These are phyloP conservation scores for Xylona heveae DNA, from an alignment of 495 filamentous ascomycete species.

Conservation along the genomic window DNA sequence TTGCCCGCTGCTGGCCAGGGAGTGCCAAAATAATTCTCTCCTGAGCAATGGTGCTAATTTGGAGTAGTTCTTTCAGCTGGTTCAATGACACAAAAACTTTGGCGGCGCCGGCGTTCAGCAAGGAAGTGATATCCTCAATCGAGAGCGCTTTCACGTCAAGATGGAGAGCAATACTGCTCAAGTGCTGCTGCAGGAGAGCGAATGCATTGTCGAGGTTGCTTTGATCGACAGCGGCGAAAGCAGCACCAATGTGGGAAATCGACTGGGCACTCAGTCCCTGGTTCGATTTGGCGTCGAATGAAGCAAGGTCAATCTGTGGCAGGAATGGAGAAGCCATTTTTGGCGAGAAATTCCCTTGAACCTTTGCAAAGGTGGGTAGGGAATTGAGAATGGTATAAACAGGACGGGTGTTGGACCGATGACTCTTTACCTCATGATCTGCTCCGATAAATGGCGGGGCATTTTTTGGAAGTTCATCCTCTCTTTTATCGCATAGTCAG, in stretches of 20 bases:
- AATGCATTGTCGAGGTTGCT: slow-evolving; percentile 35
- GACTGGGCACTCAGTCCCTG: slow-evolving; percentile 41
- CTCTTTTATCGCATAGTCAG: too few species aligned
- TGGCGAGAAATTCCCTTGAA: too few species aligned
- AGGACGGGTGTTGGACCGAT: too few species aligned
- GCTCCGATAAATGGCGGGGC: too few species aligned
- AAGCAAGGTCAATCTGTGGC: slow-evolving; percentile 31
- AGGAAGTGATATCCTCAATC: slow-evolving; percentile 46
- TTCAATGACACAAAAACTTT: slow-evolving; percentile 63
- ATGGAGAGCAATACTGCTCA: slow-evolving; percentile 43
- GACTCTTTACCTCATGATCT: too few species aligned
- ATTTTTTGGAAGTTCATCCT: too few species aligned
- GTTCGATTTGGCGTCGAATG: slow-evolving; percentile 22
- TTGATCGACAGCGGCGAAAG: slow-evolving; percentile 44
- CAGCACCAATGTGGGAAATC: slow-evolving; percentile 57
- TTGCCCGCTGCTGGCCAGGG: slow-evolving; percentile 11
- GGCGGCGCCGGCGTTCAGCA: slow-evolving; percentile 72
- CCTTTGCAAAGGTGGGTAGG: too few species aligned
- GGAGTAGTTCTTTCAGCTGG: slow-evolving; percentile 31
- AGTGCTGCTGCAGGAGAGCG: slow-evolving; percentile 44
- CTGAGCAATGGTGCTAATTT: slow-evolving; percentile 31
- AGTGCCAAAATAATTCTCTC: slow-evolving; percentile 32
- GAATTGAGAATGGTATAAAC: too few species aligned
- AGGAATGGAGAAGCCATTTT: slow-evolving; percentile 14
- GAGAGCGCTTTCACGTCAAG: slow-evolving; percentile 59